phyloP scores from a whole-genome alignment of 2,329 filamentous ascomycete species.

The Fusarium pseudonygamai region DNA sequence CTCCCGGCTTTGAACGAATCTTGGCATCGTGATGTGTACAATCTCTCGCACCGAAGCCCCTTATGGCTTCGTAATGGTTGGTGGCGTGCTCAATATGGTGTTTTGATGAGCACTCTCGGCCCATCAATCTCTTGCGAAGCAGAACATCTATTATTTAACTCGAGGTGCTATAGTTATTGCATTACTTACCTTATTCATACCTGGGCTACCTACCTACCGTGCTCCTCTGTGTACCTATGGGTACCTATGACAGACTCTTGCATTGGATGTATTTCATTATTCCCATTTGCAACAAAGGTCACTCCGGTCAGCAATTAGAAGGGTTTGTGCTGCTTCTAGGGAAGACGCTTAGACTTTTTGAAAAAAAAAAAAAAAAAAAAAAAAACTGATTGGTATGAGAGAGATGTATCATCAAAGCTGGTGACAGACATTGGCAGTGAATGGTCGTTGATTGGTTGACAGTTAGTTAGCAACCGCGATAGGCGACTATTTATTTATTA shows the following conservation, averaged over 20 bases:
- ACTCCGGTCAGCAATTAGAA: background rate
- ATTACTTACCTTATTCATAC: background rate
- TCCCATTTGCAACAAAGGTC: background rate
- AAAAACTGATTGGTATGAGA: background rate
- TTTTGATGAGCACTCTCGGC: background rate
- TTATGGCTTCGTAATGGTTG: background rate
- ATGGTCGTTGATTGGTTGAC: background rate
- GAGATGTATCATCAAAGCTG: background rate
- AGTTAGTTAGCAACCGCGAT: constrained; percentile 7
- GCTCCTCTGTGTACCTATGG: background rate
- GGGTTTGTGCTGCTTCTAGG: background rate
- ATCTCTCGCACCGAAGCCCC: background rate
- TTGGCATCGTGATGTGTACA: background rate
- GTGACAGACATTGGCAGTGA: background rate
- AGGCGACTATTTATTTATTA: background rate
- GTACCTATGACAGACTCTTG: background rate
- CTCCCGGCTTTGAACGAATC: background rate
- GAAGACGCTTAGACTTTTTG: background rate
- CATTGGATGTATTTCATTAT: background rate
- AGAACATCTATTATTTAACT: background rate
- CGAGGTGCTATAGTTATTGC: background rate
- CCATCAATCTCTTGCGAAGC: background rate
- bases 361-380: too few relatives aligned
- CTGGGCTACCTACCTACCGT: background rate
- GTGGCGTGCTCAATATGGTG: background rate